A percentile compares a stretch with the other conserved stretches of the same genome.
phyloP scores from a whole-genome alignment of 768 basidiomycete genomes.

The Hericium coralloides region DNA sequence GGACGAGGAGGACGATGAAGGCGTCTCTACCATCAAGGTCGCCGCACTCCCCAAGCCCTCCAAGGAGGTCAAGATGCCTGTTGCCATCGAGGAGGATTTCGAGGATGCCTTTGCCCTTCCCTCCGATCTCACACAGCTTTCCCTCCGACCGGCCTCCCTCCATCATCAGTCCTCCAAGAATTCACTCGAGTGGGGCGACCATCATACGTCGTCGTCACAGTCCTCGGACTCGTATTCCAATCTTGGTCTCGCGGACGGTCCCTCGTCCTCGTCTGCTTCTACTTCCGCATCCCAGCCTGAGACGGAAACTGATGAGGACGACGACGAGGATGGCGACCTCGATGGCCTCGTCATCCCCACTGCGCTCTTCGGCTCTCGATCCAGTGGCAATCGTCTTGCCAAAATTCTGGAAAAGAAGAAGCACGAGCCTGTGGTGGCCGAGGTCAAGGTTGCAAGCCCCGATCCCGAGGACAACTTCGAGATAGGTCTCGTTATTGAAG shows the following conservation, averaged over 20 bases:
- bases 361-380: constrained; percentile 65
- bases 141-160: constrained; percentile 61
- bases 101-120: constrained; percentile 80
- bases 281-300: constrained; percentile 57
- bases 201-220: constrained; percentile 68
- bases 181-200: constrained; percentile 82
- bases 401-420: constrained; percentile 48
- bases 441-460: constrained; percentile 42
- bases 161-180: constrained; percentile 69
- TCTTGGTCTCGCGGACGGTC: constrained; percentile 64
- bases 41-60: constrained; percentile 25
- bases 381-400: constrained; percentile 41
- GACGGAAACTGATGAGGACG: constrained; percentile 58
- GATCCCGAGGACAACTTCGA: constrained; percentile 84
- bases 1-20: constrained; percentile 71
- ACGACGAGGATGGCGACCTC: constrained; percentile 51
- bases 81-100: constrained; percentile 56
- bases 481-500: constrained; percentile 73
- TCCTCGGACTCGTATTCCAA: constrained; percentile 84
- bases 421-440: constrained; percentile 45
- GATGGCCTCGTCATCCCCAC: constrained; percentile 77
- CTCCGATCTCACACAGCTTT: constrained; percentile 70
- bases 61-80: constrained; percentile 21
- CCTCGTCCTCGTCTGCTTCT: constrained; percentile 58
- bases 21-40: constrained; percentile 78